These are phyloP conservation scores for Cinchona pubescens DNA, from an alignment of 257 asterid genomes.

Conservation along the genomic window DNA sequence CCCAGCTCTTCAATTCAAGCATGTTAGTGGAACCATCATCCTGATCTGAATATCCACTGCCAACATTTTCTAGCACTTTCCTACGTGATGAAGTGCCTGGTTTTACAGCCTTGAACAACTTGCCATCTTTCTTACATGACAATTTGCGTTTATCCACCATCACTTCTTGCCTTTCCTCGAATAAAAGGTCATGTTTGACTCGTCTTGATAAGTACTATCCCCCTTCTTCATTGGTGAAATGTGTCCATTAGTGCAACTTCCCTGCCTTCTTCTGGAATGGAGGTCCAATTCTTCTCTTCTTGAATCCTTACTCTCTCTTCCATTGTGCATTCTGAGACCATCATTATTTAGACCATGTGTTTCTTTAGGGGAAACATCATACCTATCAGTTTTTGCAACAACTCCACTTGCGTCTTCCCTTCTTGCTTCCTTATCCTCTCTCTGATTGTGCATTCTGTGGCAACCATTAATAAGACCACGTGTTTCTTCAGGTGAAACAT, in stretches of 20 bases:
- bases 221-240: constrained; percentile 32
- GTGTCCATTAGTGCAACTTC: constrained; percentile 31
- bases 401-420: constrained; percentile 29
- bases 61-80: constrained; percentile 32
- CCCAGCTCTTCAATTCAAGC: constrained; percentile 30
- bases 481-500: constrained; percentile 33
- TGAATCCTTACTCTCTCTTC: constrained; percentile 31
- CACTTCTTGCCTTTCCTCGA: constrained; percentile 32
- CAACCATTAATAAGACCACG: constrained; percentile 33
- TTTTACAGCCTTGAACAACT: constrained; percentile 34
- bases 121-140: constrained; percentile 31
- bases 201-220: constrained; percentile 35
- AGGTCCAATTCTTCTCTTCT: constrained; percentile 40
- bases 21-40: constrained; percentile 26
- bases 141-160: constrained; percentile 33
- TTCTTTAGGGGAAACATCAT: constrained; percentile 30
- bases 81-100: constrained; percentile 40
- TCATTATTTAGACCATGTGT: constrained; percentile 34
- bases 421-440: background rate
- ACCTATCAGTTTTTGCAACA: constrained; percentile 29
- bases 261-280: constrained; percentile 27
- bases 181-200: constrained; percentile 24
- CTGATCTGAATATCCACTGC: constrained; percentile 23
- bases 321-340: constrained; percentile 21
- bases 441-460: constrained; percentile 23